A percentile compares a stretch with the other conserved stretches of the same genome.
These are phyloP conservation scores for Nothophoma quercina DNA, from an alignment of 2,329 filamentous ascomycete species.

Conservation along the genomic window DNA sequence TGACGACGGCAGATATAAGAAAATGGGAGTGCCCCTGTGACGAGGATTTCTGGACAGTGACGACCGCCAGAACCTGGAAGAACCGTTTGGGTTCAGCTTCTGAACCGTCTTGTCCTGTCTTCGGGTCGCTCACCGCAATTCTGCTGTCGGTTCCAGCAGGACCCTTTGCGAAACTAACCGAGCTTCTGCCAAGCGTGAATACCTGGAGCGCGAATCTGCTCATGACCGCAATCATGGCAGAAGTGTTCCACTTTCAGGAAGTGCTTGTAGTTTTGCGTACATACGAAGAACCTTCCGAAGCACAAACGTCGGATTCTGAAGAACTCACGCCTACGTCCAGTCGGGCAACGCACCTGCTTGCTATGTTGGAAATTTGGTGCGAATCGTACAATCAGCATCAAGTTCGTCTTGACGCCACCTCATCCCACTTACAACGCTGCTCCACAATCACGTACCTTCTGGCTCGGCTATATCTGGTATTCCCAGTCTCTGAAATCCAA, in stretches of 20 bases:
- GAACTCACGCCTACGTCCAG: no score
- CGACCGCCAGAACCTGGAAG: constrained; percentile 11
- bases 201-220: constrained; percentile 14
- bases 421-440: background rate
- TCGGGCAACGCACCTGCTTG: background rate
- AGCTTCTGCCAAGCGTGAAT: background rate
- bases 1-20: constrained; percentile 8
- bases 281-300: background rate
- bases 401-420: background rate
- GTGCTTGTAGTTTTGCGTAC: constrained; percentile 2
- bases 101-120: constrained; percentile 10
- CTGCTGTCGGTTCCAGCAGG: background rate
- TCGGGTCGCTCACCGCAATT: constrained; percentile 1
- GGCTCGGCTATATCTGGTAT: background rate
- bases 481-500: constrained; percentile 10
- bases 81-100: constrained; percentile 12
- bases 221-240: constrained; percentile 2
- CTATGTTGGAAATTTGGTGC: constrained; percentile 1
- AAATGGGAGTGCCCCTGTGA: constrained; percentile 16
- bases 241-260: constrained; percentile 12
- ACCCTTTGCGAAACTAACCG: background rate
- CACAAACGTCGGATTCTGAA: no score
- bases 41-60: constrained; percentile 4
- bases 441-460: constrained; percentile 5
- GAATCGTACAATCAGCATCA: background rate